Percentiles rank a stretch among this genome's conserved stretches.
phyloP scores from a whole-genome alignment of 2,329 filamentous ascomycete species.

The Emmonsia crescens region DNA sequence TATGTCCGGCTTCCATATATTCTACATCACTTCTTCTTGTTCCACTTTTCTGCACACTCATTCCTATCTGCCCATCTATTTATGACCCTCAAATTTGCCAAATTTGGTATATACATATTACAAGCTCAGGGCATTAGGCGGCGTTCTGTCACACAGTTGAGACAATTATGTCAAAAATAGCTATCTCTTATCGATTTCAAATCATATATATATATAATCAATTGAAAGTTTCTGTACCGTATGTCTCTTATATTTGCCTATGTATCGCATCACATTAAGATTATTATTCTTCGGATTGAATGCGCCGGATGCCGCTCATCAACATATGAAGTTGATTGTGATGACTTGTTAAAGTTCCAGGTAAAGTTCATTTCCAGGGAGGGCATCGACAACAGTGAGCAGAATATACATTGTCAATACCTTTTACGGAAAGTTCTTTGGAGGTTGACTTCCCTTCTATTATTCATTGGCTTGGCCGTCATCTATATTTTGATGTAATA shows the following conservation, averaged over 20 bases:
- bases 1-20: not conserved
- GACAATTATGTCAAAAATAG: not conserved
- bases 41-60: not conserved
- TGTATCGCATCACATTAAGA: not conserved
- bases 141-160: not conserved
- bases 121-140: not conserved
- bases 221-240: not conserved
- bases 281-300: not conserved
- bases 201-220: not conserved
- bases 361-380: too few relatives aligned
- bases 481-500: too few relatives aligned
- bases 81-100: not conserved
- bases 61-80: not conserved
- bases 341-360: too few relatives aligned
- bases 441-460: too few relatives aligned
- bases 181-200: not conserved
- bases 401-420: too few relatives aligned
- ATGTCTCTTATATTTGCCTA: not conserved
- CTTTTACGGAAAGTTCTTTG: too few relatives aligned
- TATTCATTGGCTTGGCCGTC: too few relatives aligned
- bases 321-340: too few relatives aligned
- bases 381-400: too few relatives aligned
- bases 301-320: not conserved
- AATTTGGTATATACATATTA: not conserved
- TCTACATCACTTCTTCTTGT: not conserved